Base-by-base conservation (phyloP, 176 grass and related monocot species). In the Olyra latifolia region DNA sequence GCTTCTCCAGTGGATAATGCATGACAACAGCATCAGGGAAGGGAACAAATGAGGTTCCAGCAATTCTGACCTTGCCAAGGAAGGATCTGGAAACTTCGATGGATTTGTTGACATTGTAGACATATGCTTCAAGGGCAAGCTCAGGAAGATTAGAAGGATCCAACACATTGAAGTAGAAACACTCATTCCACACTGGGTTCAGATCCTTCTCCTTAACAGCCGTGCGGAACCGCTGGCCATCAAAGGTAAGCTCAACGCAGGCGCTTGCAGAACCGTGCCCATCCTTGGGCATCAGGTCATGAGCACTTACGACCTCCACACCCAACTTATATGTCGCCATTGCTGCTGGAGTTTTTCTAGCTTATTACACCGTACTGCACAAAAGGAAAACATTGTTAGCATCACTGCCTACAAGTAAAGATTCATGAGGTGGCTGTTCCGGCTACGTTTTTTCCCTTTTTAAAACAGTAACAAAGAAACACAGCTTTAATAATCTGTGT, bases 241-340 rank as follows among this genome's bases (percentile, higher is more conserved):
- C 93, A 43, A 99, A 99, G 4, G 80, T 91, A 47, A 99, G 90
- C 79, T 99, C 96, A 0, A 99, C 96, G 1, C 75, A 95, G 22
- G 96, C 78, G 11, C 84, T 95, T 8, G 96, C 86, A 67, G 90
- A 99, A 77, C 96, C 96, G n/a, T 93, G 83, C 64, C 92, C 92
- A 35, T 99, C 96, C 80, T 95, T 99, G 44, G 92, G 92, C 92
- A 99, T 99, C 7, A 99, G 86, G 75, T 99, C 96, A 23, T 95
- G 90, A 40, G 96, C 96, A 74, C 90, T 93, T 47, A n/a, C 58
- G 10, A 95, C 86, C 80, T 99, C 96, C 32, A 99, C 90, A 10
- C 96, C 96, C 52, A 99, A 61, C 71, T 95, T 99, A 22, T 91
- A 99, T 4, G 78, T 9, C 8, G 73, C 88, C 88, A 94, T 91